Evolutionary conservation across 2,329 filamentous ascomycete genomes (phyloP).

Genomic region (Fusarium concolor): DNA sequence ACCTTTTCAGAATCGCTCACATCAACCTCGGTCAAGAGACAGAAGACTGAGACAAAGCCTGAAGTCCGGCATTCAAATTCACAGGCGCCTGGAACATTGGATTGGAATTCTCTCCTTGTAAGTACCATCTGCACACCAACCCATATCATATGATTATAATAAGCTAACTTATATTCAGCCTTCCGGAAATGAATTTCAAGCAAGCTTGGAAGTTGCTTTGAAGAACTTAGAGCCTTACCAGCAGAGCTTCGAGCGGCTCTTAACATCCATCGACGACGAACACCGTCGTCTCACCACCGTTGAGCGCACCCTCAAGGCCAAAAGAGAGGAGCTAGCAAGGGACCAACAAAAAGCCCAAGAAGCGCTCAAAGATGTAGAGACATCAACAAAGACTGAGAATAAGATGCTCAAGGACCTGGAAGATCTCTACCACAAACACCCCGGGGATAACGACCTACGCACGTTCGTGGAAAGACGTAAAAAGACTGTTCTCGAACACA

Average conservation of each 20-base stretch:
- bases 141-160: not conserved
- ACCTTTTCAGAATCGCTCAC: not conserved
- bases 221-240: not conserved
- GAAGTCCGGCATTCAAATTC: rapidly evolving
- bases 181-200: not conserved
- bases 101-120: not conserved
- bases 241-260: not conserved
- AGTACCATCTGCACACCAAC: rapidly evolving
- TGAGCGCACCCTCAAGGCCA: not conserved
- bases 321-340: not conserved
- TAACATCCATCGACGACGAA: not conserved
- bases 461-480: not conserved
- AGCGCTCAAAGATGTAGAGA: not conserved
- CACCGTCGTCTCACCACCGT: not conserved
- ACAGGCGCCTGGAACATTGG: rapidly evolving
- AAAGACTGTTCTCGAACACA: not conserved
- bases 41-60: not conserved
- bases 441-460: not conserved
- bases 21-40: not conserved
- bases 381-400: not conserved
- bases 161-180: not conserved
- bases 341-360: not conserved
- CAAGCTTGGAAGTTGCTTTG: not conserved
- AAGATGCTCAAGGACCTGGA: not conserved
- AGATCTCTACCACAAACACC: not conserved